Evolutionary conservation across 2,329 filamentous ascomycete genomes (phyloP).

Genomic region (Fusarium papillatum): DNA sequence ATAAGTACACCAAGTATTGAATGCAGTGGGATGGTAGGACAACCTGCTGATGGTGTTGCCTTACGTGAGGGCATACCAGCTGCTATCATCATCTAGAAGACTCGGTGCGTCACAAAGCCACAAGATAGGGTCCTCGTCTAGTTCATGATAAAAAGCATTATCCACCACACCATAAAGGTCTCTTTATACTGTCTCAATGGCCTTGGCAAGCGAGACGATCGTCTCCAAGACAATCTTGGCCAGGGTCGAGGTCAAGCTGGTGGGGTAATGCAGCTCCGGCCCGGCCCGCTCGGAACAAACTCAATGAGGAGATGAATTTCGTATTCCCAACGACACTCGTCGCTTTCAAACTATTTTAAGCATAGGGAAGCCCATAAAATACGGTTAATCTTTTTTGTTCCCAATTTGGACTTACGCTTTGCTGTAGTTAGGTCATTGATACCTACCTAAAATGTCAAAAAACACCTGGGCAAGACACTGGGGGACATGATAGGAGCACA

Average conservation of each 20-base stretch:
- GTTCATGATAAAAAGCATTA: not conserved
- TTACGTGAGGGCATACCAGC: not conserved
- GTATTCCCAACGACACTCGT: not conserved
- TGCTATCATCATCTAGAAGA: not conserved
- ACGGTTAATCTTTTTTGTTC: not conserved
- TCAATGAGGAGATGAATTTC: not conserved
- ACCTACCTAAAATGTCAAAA: not conserved
- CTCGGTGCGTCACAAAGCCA: not conserved
- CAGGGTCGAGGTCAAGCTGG: not conserved
- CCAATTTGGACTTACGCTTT: accelerated
- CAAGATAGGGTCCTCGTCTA: not conserved
- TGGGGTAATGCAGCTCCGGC: not conserved
- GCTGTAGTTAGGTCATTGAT: not conserved
- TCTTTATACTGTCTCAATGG: not conserved
- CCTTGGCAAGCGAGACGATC: not conserved
- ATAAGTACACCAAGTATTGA: not conserved
- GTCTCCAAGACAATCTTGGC: not conserved
- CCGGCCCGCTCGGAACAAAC: not conserved
- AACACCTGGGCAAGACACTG: not conserved
- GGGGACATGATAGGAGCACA: not conserved
- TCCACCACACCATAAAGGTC: not conserved
- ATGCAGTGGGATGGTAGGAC: not conserved
- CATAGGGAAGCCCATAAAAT: not conserved
- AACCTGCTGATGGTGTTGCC: not conserved
- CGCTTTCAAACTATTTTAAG: not conserved